Base-by-base conservation (phyloP, 305 asterid genomes). In the Fraxinus latifolia region DNA sequence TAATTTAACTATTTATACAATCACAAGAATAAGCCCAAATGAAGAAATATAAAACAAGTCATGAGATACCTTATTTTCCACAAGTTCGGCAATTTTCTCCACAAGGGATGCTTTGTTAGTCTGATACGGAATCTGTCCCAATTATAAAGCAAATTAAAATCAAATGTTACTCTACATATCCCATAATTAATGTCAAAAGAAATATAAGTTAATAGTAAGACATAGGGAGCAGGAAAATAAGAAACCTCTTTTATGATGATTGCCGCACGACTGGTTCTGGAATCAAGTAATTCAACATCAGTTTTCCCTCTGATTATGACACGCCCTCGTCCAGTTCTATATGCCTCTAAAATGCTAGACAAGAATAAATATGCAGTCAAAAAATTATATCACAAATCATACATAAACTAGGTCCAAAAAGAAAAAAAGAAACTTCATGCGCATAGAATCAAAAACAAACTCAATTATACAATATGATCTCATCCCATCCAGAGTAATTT, bases 81-180 rank as follows among this genome's bases (percentile, higher is more conserved):
- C 98, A 84, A 94, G 99, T 81, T 94, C 96, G 39, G 98, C 99
- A 80, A 96, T 96, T 89, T 93, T 96, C 92, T 88, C 92, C 74
- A 96, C 98, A 82, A 96, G 97, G 60, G 98, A 92, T 17, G 99
- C 96, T 90, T 96, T 94, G 89, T 96, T 96, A 81, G 98, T 93
- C 90, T 94, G 99, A 79, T 96, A 96, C 12, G 99, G 98, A 78
- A 96, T 89, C 99, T 96, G 95, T 86, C 87, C 62, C 88, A 81
- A 68, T 83, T 36, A 21, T 12, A 78, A 58, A 80, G 82, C 17
- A 82, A 79, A 58, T 19, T 65, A 79, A 65, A 80, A 50, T 58
- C 37, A 47, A 31, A 78, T 44, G 12, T 15, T 14, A 67, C 44
- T 58, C 47, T 32, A n/a, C 44, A 53, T 12, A 58, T 73, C 36